A percentile compares a stretch with the other conserved stretches of the same genome.
Evolutionary conservation across 345 rosid species (phyloP).

Genomic region (Syzygium jambos): DNA sequence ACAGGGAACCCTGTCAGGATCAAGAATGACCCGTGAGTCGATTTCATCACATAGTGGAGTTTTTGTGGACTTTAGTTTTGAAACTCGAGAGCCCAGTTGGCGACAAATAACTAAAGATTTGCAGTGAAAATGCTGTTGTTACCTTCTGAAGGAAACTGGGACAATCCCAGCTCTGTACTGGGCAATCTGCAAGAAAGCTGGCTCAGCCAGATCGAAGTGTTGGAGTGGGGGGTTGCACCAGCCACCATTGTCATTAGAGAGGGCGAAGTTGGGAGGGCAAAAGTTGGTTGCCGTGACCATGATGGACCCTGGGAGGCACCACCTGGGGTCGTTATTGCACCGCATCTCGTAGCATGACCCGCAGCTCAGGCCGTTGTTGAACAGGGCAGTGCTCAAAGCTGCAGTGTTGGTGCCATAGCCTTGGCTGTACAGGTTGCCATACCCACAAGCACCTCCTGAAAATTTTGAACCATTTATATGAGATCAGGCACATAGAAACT

Average conservation of each 20-base stretch:
- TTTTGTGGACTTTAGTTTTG: neutral
- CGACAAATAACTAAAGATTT: neutral
- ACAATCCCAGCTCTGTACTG: constrained; percentile 91
- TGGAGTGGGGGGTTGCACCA: constrained; percentile 98
- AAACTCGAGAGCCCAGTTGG: neutral
- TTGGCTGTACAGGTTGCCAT: constrained; percentile 61
- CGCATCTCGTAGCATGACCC: constrained; percentile 66
- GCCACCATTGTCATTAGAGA: constrained; percentile 82
- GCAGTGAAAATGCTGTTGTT: neutral
- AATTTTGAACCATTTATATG: neutral
- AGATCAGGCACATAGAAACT: neutral
- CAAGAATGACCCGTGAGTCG: neutral
- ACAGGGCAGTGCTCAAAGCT: constrained; percentile 63
- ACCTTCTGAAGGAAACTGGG: constrained; percentile 86
- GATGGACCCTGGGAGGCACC: constrained; percentile 58
- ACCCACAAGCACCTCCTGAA: constrained; percentile 65
- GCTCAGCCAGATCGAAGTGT: constrained; percentile 92
- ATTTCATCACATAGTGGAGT: neutral
- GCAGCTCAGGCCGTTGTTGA: constrained; percentile 69
- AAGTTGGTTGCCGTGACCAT: constrained; percentile 73
- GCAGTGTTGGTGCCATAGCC: constrained; percentile 80
- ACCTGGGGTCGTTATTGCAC: constrained; percentile 47
- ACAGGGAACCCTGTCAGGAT: constrained; percentile 57
- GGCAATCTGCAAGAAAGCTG: constrained; percentile 85
- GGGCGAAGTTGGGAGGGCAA: constrained; percentile 80